Base-by-base conservation (phyloP, 1,284 basidiomycete species). In the Fomitiporia mediterranea region DNA sequence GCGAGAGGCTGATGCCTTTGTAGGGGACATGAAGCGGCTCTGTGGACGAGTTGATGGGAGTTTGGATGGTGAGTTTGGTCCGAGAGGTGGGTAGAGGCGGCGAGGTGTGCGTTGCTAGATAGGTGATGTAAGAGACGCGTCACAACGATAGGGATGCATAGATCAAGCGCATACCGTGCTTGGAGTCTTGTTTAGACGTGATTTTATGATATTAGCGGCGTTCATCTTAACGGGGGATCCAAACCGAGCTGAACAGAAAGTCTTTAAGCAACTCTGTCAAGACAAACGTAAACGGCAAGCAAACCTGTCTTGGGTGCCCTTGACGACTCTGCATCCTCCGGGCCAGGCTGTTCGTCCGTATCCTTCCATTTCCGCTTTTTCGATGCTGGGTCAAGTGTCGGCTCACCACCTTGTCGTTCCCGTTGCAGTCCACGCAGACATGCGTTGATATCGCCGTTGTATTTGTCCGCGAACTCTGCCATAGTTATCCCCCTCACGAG, bases 381-480 rank as follows among this genome's bases (percentile, higher is more conserved):
- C 51, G 82, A 82, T 48, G 74, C 79, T 61, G 79, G 76, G 61
- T 89, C 85, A 57, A 82, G 81, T 15, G 60, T 68, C 8, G 78
- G 74, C 59, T 77, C 70, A 48, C 71, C 70, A 27, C 72, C 61
- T 42, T 69, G 63, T 53, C 72, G 73, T 55, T 83, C 82, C 64
- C 77, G 81, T 69, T 84, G 84, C 51, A 82, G 69, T 8, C 80
- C 85, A 60, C 80, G 76, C 56, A 89, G 69, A 43, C 83, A 85
- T 9, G 77, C 79, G 62, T 87, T 82, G 19, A 89, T 73, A 63
- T 88, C 82, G 1, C 86, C 88, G 51, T 83, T 75, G 68, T 90
- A 90, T 65, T 86, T 89, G 53, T 82, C 82, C 25, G 78, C 80
- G 67, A 91, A 89, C 48, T 90, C 87, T 51, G 79, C 79, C 76